Evolutionary conservation across 1,284 basidiomycete species (phyloP).

Genomic region (Porogramme epimiltina): DNA sequence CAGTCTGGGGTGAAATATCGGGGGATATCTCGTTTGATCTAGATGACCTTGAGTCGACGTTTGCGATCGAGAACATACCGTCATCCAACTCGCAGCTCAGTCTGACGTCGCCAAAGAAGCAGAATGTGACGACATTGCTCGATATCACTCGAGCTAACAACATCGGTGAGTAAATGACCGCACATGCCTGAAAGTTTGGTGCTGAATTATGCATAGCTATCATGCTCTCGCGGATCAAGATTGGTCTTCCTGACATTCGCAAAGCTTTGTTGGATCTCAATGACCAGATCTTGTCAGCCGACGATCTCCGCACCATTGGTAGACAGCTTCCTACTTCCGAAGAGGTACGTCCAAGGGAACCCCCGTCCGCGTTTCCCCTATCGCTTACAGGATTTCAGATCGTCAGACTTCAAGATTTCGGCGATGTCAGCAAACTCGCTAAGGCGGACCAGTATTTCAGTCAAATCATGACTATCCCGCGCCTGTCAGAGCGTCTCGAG

Average conservation of each 20-base stretch:
- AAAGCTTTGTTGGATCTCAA: slow-evolving; percentile 71
- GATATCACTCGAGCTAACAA: slow-evolving; percentile 87
- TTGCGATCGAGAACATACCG: slow-evolving; percentile 59
- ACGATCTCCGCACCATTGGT: slow-evolving; percentile 74
- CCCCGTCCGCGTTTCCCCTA: background rate
- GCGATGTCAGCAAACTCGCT: slow-evolving; percentile 69
- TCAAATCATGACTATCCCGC: slow-evolving; percentile 79
- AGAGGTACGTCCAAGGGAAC: slow-evolving; percentile 50
- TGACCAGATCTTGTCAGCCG: slow-evolving; percentile 64
- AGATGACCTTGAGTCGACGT: slow-evolving; percentile 75
- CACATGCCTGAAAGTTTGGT: background rate
- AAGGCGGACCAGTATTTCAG: slow-evolving; percentile 87
- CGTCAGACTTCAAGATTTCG: slow-evolving; percentile 65
- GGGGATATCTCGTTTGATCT: slow-evolving; percentile 52
- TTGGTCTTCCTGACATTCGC: slow-evolving; percentile 63
- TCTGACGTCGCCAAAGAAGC: slow-evolving; percentile 50
- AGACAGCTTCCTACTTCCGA: slow-evolving; percentile 77
- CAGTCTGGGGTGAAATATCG: slow-evolving; percentile 73
- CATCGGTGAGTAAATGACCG: slow-evolving; percentile 49
- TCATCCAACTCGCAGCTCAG: slow-evolving; percentile 45
- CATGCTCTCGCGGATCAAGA: slow-evolving; percentile 78
- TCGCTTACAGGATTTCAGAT: slow-evolving; percentile 41
- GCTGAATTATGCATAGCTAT: slow-evolving; percentile 52
- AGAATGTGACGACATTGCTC: slow-evolving; percentile 68
- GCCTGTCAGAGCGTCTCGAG: slow-evolving; percentile 71